phyloP scores from a whole-genome alignment of 305 asterid species.

The Rubia balearica region DNA sequence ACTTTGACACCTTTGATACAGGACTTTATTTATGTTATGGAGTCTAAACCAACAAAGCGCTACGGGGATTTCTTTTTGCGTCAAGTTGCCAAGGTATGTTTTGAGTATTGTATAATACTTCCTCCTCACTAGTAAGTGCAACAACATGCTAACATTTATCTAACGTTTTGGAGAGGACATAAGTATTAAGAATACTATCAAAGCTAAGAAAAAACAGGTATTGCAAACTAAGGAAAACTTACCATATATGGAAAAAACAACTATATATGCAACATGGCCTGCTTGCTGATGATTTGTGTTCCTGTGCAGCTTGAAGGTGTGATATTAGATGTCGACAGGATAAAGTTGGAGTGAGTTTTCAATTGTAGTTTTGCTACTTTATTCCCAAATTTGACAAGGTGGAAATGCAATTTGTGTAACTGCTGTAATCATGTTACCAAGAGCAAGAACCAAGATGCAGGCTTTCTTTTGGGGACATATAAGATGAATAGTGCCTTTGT shows the following conservation, averaged over 20 bases:
- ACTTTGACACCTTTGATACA: slow-evolving; percentile 20
- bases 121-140: not conserved
- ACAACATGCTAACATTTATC: not conserved
- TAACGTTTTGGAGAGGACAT: not conserved
- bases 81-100: slow-evolving; percentile 54
- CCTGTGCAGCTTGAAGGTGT: slow-evolving; percentile 60
- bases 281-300: slow-evolving; percentile 4
- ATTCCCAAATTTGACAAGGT: not conserved
- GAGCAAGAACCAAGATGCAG: not conserved
- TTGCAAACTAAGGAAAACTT: too few relatives aligned
- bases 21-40: slow-evolving; percentile 65
- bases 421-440: not conserved
- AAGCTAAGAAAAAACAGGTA: not conserved
- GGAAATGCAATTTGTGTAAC: not conserved
- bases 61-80: slow-evolving; percentile 78
- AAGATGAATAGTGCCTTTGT: not conserved
- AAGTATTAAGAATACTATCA: not conserved
- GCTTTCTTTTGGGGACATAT: not conserved
- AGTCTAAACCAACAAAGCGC: slow-evolving; percentile 57
- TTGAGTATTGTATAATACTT: not conserved
- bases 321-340: slow-evolving; percentile 56
- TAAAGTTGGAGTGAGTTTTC: slow-evolving; percentile 48
- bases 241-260: too few relatives aligned
- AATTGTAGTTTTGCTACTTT: not conserved
- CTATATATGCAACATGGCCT: not conserved